phyloP scores from a whole-genome alignment of 768 basidiomycete genomes.

The Boletales sp. region DNA sequence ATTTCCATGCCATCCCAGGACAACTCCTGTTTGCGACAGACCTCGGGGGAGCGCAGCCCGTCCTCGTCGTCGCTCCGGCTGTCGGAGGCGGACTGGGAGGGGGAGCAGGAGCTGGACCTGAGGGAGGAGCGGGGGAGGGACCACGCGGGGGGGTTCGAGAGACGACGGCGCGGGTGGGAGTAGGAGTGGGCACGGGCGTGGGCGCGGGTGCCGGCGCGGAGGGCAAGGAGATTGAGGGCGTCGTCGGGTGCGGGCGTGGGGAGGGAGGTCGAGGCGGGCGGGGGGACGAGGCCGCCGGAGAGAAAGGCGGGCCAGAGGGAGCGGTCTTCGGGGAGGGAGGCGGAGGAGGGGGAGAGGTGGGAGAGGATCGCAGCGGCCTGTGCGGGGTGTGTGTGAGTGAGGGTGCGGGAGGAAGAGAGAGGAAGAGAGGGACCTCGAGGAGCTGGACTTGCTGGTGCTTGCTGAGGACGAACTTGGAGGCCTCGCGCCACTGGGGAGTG shows the following conservation, averaged over 20 bases:
- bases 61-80: slow-evolving; percentile 36
- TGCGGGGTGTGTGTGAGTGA: not conserved
- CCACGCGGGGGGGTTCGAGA: slow-evolving; percentile 32
- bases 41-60: not conserved
- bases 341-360: slow-evolving; percentile 66
- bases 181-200: not conserved
- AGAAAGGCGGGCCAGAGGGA: slow-evolving; percentile 88
- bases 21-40: slow-evolving; percentile 18
- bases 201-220: slow-evolving; percentile 12
- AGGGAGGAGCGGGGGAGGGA: slow-evolving; percentile 54
- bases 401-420: not conserved
- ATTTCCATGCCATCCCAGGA: slow-evolving; percentile 47
- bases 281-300: slow-evolving; percentile 65
- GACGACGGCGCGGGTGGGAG: slow-evolving; percentile 1
- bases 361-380: slow-evolving; percentile 94
- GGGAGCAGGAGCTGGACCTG: slow-evolving; percentile 38
- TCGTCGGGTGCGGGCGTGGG: slow-evolving; percentile 20
- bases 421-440: slow-evolving; percentile 65
- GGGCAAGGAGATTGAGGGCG: slow-evolving; percentile 25
- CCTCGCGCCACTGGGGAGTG: slow-evolving; percentile 93
- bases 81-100: slow-evolving; percentile 33
- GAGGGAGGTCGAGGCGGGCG: slow-evolving; percentile 31
- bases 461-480: slow-evolving; percentile 83
- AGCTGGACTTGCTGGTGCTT: slow-evolving; percentile 98
- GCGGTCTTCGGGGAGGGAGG: slow-evolving; percentile 88